These are phyloP conservation scores for Ogataea nonfermentans DNA, from an alignment of 805 yeast species.

Conservation along the genomic window DNA sequence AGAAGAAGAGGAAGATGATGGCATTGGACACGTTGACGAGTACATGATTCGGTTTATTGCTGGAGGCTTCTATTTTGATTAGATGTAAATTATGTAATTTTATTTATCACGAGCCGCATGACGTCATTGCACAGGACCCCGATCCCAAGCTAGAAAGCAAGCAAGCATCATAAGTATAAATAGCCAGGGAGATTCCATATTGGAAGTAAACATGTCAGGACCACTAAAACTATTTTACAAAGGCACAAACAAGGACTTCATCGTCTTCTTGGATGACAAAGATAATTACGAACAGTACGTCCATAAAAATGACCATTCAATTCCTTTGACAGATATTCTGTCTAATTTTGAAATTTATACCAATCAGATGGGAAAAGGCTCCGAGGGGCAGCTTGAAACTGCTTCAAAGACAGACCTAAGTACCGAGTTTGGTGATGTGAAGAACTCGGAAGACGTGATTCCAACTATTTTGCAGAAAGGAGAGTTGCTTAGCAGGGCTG, in stretches of 20 bases:
- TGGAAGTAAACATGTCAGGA: slow-evolving; percentile 6
- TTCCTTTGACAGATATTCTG: slow-evolving; percentile 59
- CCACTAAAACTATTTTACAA: slow-evolving; percentile 58
- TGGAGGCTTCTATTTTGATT: slow-evolving; percentile 65
- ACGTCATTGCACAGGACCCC: slow-evolving; percentile 11
- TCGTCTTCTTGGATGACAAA: slow-evolving; percentile 58
- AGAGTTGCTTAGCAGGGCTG: slow-evolving; percentile 39
- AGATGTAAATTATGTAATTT: slow-evolving; percentile 21
- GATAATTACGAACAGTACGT: slow-evolving; percentile 48
- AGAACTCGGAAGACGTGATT: slow-evolving; percentile 51
- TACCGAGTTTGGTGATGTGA: slow-evolving; percentile 65
- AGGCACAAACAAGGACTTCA: slow-evolving; percentile 63
- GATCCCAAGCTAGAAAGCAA: slow-evolving; percentile 5
- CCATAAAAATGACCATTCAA: slow-evolving; percentile 48
- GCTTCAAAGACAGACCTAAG: slow-evolving; percentile 66
- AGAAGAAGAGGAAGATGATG: slow-evolving; percentile 55
- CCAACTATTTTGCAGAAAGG: slow-evolving; percentile 62
- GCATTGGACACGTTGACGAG: slow-evolving; percentile 85
- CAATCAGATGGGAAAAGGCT: slow-evolving; percentile 58
- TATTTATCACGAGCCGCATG: slow-evolving; percentile 10
- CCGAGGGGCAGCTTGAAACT: slow-evolving; percentile 67
- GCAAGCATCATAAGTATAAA: slow-evolving; percentile 36
- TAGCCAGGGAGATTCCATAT: not conserved
- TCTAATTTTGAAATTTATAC: slow-evolving; percentile 65
- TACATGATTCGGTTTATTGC: slow-evolving; percentile 93